A percentile compares a stretch with the other conserved stretches of the same genome.
Conservation (phyloP, 1,139 yeast species). For the Yamadazyma triangularis region DNA sequence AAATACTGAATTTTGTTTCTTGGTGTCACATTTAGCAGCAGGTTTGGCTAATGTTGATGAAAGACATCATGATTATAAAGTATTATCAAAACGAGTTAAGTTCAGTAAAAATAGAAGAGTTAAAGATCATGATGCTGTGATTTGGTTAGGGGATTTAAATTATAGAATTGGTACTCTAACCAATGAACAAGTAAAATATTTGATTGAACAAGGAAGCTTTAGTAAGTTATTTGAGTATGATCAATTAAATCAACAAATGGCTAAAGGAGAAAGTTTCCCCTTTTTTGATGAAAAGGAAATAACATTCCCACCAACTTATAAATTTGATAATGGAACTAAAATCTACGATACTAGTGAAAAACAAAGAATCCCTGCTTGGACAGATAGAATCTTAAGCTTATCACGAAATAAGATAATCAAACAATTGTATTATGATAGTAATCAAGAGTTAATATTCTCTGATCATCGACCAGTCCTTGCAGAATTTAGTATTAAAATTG, state of each 20-base stretch:
- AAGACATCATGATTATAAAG: slow-evolving; percentile 75
- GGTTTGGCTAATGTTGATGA: slow-evolving; percentile 76
- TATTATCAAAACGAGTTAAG: slow-evolving; percentile 56
- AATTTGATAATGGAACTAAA: slow-evolving; percentile 79
- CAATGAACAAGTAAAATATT: slow-evolving; percentile 62
- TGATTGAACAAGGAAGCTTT: slow-evolving; percentile 47
- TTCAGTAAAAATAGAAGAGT: slow-evolving; percentile 48
- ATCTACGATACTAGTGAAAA: slow-evolving; percentile 84
- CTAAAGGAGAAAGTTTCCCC: slow-evolving; percentile 59
- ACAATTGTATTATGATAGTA: slow-evolving; percentile 64
- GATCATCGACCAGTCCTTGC: slow-evolving; percentile 96
- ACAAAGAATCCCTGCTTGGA: slow-evolving; percentile 95
- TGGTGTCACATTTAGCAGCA: slow-evolving; percentile 88
- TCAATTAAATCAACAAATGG: slow-evolving; percentile 72
- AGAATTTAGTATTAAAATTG: slow-evolving; percentile 61
- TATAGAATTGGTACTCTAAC: slow-evolving; percentile 64
- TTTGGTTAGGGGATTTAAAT: slow-evolving; percentile 93
- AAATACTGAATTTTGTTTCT: slow-evolving; percentile 70
- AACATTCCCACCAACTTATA: slow-evolving; percentile 83
- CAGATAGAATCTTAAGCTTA: slow-evolving; percentile 63
- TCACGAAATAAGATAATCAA: slow-evolving; percentile 51
- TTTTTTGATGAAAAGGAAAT: slow-evolving; percentile 76
- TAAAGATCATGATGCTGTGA: slow-evolving; percentile 76
- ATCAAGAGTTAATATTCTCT: slow-evolving; percentile 62
- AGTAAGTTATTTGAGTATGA: slow-evolving; percentile 62